Percentiles rank a stretch among this genome's conserved stretches.
phyloP scores from a whole-genome alignment of 305 asterid genomes.

The Withania somnifera region DNA sequence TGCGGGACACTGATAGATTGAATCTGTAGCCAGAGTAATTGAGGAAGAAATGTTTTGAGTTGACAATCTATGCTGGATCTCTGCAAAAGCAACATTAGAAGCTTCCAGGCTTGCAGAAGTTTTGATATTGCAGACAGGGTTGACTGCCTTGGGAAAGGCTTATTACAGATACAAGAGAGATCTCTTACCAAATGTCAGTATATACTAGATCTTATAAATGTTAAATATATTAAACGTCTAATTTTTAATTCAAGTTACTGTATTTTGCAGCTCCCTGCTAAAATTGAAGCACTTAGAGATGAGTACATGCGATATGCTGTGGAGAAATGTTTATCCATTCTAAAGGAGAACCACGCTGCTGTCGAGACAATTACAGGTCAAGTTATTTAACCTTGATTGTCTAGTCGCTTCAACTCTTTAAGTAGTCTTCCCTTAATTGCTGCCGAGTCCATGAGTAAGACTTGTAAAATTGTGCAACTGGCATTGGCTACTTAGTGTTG shows the following conservation, averaged over 20 bases:
- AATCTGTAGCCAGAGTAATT: conserved; percentile 83
- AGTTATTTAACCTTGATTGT: not conserved
- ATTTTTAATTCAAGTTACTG: not conserved
- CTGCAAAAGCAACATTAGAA: conserved; percentile 81
- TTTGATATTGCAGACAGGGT: conserved; percentile 86
- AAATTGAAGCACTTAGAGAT: conserved; percentile 91
- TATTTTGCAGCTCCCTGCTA: conserved; percentile 65
- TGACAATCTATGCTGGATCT: conserved; percentile 89
- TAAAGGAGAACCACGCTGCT: conserved; percentile 62
- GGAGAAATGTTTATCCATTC: conserved; percentile 63
- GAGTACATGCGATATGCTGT: conserved; percentile 86
- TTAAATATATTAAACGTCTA: not conserved
- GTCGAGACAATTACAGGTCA: conserved; percentile 85
- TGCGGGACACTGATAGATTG: conserved; percentile 12
- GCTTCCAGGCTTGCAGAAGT: conserved; percentile 78
- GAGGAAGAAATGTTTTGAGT: conserved; percentile 95
- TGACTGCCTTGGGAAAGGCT: conserved; percentile 96
- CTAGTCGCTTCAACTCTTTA: not conserved
- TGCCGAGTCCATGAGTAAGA: not conserved
- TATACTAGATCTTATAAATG: not conserved
- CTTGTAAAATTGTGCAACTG: not conserved
- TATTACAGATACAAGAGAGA: conserved; percentile 67
- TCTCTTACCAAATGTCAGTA: conserved; percentile 85
- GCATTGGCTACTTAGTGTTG: conserved; percentile 7
- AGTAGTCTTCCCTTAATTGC: not conserved